A percentile compares a stretch with the other conserved stretches of the same genome.
Evolutionary conservation across 345 rosid genomes (phyloP).

Genomic region (Eutrema yunnanense): DNA sequence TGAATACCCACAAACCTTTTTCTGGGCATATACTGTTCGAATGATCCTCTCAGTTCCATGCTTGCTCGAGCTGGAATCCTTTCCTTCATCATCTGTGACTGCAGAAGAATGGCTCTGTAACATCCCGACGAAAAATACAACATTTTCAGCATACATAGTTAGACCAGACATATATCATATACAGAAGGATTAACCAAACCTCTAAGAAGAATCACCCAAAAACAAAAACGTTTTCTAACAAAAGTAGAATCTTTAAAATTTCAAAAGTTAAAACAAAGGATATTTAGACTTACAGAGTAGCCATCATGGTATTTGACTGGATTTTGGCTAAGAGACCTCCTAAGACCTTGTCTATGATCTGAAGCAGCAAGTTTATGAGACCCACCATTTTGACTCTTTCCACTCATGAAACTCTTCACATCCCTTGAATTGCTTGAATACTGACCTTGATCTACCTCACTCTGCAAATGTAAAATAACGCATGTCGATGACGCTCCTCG

Average conservation of each 20-base stretch:
- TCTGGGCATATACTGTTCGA: constrained; percentile 64
- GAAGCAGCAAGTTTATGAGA: constrained; percentile 38
- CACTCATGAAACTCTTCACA: constrained; percentile 33
- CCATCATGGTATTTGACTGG: constrained; percentile 69
- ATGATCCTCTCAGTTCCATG: constrained; percentile 59
- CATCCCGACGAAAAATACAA: constrained; percentile 3
- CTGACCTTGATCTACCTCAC: constrained; percentile 55
- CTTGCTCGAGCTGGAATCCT: constrained; percentile 37
- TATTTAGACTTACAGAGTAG: constrained; percentile 64
- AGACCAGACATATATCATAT: not conserved
- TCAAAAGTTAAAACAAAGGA: constrained; percentile 4
- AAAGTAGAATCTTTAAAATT: not conserved
- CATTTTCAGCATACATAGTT: not conserved
- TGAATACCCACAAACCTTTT: constrained; percentile 46
- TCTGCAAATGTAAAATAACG: constrained; percentile 36
- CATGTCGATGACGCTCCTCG: not conserved
- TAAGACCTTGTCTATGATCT: constrained; percentile 43
- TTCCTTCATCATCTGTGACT: constrained; percentile 85
- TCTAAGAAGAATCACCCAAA: not conserved
- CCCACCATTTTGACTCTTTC: constrained; percentile 31
- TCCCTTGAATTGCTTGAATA: constrained; percentile 34
- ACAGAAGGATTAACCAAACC: not conserved
- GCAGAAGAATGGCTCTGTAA: constrained; percentile 86
- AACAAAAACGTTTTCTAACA: not conserved
- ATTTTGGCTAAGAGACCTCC: constrained; percentile 71